Evolutionary conservation across 106 monocot species (phyloP).

Genomic region (Dactylorhiza incarnata): DNA sequence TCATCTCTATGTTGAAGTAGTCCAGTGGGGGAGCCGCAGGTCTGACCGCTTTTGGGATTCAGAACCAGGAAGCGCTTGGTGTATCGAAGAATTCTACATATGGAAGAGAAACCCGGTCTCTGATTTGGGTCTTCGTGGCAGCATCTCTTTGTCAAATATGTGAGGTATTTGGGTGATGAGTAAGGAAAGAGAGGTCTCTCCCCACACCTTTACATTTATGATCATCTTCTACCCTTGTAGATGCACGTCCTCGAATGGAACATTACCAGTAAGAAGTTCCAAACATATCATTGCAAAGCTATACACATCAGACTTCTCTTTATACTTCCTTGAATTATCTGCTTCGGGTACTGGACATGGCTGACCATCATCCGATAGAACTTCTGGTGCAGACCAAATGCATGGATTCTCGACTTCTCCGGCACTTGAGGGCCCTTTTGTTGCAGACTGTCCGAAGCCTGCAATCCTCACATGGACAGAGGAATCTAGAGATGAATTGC

Average conservation of each 20-base stretch:
- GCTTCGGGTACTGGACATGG: conserved; percentile 9
- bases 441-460: conserved; percentile 20
- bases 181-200: no score
- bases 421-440: background rate
- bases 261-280: no score
- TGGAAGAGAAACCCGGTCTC: conserved; percentile 67
- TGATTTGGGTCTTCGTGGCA: conserved; percentile 73
- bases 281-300: no score
- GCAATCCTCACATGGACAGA: conserved; percentile 42
- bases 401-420: conserved; percentile 11
- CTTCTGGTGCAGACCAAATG: conserved; percentile 55
- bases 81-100: conserved; percentile 68
- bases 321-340: conserved; percentile 8
- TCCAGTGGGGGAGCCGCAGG: conserved; percentile 40
- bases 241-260: no score
- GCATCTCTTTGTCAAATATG: conserved; percentile 77
- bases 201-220: no score
- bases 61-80: conserved; percentile 62
- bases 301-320: conserved; percentile 59
- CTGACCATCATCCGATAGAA: conserved; percentile 27
- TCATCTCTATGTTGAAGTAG: conserved; percentile 55
- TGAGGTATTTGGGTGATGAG: no score
- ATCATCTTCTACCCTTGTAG: no score
- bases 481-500: conserved; percentile 27
- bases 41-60: conserved; percentile 46